These are phyloP conservation scores for Fallopia convolvulus DNA, from an alignment of 148 eudicot species.

Conservation along the genomic window DNA sequence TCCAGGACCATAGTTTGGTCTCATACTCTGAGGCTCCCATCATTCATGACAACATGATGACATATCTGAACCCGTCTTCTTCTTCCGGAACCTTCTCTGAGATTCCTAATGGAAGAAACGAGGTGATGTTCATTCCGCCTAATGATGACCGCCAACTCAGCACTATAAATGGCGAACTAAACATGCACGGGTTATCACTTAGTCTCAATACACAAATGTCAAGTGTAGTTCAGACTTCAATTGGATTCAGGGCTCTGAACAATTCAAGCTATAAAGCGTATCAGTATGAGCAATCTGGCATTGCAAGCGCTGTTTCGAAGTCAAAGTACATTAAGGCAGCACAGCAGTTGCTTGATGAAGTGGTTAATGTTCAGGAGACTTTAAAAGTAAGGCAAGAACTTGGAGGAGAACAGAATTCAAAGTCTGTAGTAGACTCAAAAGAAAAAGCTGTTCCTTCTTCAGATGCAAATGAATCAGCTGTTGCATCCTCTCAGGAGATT, in stretches of 20 bases:
- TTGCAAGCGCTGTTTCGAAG: conserved; percentile 29
- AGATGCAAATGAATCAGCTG: neutral
- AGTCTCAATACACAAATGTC: conserved; percentile 60
- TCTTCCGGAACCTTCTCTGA: conserved; percentile 25
- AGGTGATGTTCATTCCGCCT: too few species aligned
- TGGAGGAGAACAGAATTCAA: conserved; percentile 26
- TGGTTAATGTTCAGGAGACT: conserved; percentile 55
- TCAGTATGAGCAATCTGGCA: conserved; percentile 34
- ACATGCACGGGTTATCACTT: conserved; percentile 58
- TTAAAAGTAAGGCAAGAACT: conserved; percentile 31
- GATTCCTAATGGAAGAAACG: too few species aligned
- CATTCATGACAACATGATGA: conserved; percentile 40
- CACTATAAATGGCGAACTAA: conserved; percentile 33
- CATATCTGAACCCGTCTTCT: conserved; percentile 37
- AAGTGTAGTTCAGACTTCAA: conserved; percentile 12
- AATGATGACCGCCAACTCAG: neutral
- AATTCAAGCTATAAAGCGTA: conserved; percentile 23
- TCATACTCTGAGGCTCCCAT: conserved; percentile 34
- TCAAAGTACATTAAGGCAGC: conserved; percentile 67
- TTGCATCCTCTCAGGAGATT: too few species aligned
- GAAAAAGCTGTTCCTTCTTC: neutral
- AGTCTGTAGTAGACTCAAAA: neutral
- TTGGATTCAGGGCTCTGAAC: conserved; percentile 28
- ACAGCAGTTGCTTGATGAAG: conserved; percentile 68
- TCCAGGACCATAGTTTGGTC: conserved; percentile 30